Conservation (phyloP, 495 filamentous ascomycete species). For the Penicillium alfredii region DNA sequence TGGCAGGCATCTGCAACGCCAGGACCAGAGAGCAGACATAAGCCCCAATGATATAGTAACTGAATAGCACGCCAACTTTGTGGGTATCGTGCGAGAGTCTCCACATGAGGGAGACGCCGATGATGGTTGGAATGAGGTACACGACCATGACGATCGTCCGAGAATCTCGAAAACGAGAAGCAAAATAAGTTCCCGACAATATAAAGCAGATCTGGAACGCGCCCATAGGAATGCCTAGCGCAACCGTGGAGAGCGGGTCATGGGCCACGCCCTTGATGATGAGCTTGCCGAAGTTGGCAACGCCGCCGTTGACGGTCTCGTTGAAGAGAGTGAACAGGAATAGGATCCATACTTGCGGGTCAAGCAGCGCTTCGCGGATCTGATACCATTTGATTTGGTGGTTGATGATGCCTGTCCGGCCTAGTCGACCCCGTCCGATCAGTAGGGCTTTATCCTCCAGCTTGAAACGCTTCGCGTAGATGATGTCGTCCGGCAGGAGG, state of each 20-base stretch:
- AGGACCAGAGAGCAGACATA: conserved; percentile 37
- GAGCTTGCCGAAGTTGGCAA: conserved; percentile 35
- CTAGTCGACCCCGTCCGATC: conserved; percentile 31
- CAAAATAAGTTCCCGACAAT: conserved; percentile 28
- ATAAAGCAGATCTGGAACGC: conserved; percentile 36
- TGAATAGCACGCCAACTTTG: conserved; percentile 32
- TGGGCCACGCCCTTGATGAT: conserved; percentile 33
- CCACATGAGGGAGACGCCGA: conserved; percentile 34
- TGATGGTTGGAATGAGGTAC: conserved; percentile 31
- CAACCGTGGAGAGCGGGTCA: conserved; percentile 25
- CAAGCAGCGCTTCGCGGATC: conserved; percentile 38
- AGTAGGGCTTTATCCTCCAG: conserved; percentile 36
- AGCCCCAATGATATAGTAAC: conserved; percentile 35
- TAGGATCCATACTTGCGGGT: conserved; percentile 42
- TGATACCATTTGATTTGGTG: conserved; percentile 41
- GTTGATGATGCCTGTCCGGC: conserved; percentile 38
- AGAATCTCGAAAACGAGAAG: conserved; percentile 25
- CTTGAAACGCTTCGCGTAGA: conserved; percentile 33
- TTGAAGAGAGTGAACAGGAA: conserved; percentile 33
- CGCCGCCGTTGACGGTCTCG: conserved; percentile 34
- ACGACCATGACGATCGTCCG: conserved; percentile 34
- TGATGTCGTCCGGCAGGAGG: conserved; percentile 34
- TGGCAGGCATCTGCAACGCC: conserved; percentile 36
- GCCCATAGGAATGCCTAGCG: conserved; percentile 35
- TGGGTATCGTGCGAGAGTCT: conserved; percentile 25